A percentile compares a stretch with the other conserved stretches of the same genome.
Evolutionary conservation across 192 early-diverging fungal species (phyloP).

Genomic region (Chytriomyces hyalinus): DNA sequence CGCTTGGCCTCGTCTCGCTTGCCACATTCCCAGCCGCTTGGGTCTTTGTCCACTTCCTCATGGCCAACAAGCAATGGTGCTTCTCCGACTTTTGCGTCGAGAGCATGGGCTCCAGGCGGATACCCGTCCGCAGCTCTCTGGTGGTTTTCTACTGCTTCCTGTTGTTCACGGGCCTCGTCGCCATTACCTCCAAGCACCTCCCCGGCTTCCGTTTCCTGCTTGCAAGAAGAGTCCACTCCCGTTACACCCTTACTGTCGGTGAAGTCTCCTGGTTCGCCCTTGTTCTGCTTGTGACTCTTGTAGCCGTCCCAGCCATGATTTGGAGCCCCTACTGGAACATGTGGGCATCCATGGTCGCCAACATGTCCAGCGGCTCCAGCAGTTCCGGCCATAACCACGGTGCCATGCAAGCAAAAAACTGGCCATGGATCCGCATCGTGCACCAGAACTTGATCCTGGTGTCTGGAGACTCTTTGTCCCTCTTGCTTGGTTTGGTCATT

Average conservation of each 20-base stretch:
- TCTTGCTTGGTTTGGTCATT: constrained; percentile 33
- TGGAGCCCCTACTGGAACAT: constrained; percentile 6
- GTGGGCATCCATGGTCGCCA: background rate
- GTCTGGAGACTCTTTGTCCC: constrained; percentile 18
- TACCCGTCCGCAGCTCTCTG: constrained; percentile 19
- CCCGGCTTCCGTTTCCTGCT: background rate
- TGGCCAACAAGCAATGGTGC: constrained; percentile 77
- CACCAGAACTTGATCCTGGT: background rate
- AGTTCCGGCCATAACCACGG: background rate
- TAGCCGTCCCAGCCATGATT: constrained; percentile 23
- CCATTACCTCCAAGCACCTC: constrained; percentile 10
- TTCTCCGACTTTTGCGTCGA: constrained; percentile 22
- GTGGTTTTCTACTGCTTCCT: constrained; percentile 22
- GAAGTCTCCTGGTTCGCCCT: constrained; percentile 19
- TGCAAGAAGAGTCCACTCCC: background rate
- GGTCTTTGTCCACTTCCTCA: constrained; percentile 83
- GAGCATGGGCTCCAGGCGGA: constrained; percentile 15
- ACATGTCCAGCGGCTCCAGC: background rate
- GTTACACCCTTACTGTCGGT: constrained; percentile 31
- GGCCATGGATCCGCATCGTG: constrained; percentile 2
- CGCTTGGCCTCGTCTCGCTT: background rate
- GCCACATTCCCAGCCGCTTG: constrained; percentile 22
- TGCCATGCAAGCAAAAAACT: background rate
- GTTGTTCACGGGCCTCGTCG: constrained; percentile 14
- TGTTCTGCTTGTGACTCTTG: constrained; percentile 26